Conservation (phyloP, 2,329 filamentous ascomycete genomes). For the Scopulariopsis brevicaulis region DNA sequence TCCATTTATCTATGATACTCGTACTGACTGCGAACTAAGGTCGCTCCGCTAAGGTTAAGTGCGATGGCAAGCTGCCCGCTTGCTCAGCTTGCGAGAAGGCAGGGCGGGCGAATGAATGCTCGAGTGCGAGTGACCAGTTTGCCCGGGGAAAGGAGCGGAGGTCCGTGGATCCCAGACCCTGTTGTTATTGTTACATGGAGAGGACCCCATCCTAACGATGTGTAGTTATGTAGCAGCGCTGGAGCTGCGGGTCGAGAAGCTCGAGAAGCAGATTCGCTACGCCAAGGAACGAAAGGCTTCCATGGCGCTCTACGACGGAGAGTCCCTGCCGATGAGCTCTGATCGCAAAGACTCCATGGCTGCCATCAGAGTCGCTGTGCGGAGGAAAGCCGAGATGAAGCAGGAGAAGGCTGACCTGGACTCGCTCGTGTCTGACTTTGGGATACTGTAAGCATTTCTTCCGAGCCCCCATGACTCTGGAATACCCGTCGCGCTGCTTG, state of each 20-base stretch:
- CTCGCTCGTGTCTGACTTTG: constrained; percentile 86
- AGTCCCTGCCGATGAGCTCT: constrained; percentile 23
- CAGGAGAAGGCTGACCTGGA: constrained; percentile 81
- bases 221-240: constrained; percentile 80
- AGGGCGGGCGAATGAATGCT: constrained; percentile 77
- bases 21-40: constrained; percentile 23
- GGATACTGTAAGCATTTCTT: constrained; percentile 55
- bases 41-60: constrained; percentile 92
- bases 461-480: constrained; percentile 2
- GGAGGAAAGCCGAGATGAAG: constrained; percentile 51
- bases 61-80: constrained; percentile 88
- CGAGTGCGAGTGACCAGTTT: constrained; percentile 91
- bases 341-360: constrained; percentile 55
- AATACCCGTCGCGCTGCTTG: neutral
- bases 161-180: constrained; percentile 21
- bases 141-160: constrained; percentile 90
- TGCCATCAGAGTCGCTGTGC: constrained; percentile 49
- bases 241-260: constrained; percentile 80
- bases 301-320: constrained; percentile 52
- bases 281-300: constrained; percentile 62
- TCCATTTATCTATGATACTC: neutral
- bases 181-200: constrained; percentile 1
- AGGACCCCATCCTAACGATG: neutral
- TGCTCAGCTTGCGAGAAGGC: constrained; percentile 94
- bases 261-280: constrained; percentile 67